Base-by-base conservation (phyloP, 768 basidiomycete species). In the Tricholoma sp. region DNA sequence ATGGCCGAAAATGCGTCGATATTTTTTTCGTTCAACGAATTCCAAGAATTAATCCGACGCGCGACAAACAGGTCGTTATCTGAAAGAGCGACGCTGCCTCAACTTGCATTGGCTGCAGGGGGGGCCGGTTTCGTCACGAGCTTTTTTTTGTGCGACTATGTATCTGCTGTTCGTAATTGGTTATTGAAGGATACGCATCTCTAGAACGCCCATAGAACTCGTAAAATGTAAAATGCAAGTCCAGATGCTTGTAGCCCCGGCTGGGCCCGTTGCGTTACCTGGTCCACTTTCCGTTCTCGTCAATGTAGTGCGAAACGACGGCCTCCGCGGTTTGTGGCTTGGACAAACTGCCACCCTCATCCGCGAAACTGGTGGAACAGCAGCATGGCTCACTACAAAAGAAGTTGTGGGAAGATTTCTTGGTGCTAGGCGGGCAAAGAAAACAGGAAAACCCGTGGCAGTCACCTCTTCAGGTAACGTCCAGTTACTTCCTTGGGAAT, bases 191-290 rank as follows among this genome's bases (percentile, higher is more conserved):
- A 59, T 17, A 37, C 44, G 32, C 18, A 39, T 17, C 48, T 24
- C 32, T 63, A 93, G 91, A 29, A 97, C 94, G 0, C 95, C 95
- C 1, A 87, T 98, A 55, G 95, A 97, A 65, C 86, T 97, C 50
- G 83, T 98, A 57, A 97, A 98, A 72, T 97, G 94, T 75, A 92
- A 93, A 70, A 96, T 98, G 94, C 95, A 97, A 70, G 95, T 97
- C 2, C 94, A 96, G 67, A 88, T 92, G 82, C 83, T 96, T 33
- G 61, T 66, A 3, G 33, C 61, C 0, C 64, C 63, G 13, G 28
- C 65, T 6, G 36, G 65, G 2, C 34, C 59, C 32, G 31, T 64
- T 13, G 53, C 69, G 34, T 81, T 88, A 0, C 88, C 90, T 9
- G 95, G 96, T 0, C 89, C 92, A 0, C 70, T 91, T 45, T 73